Evolutionary conservation across 495 filamentous ascomycete genomes (phyloP).

Genomic region (Podospora bellae-mahoneyi): DNA sequence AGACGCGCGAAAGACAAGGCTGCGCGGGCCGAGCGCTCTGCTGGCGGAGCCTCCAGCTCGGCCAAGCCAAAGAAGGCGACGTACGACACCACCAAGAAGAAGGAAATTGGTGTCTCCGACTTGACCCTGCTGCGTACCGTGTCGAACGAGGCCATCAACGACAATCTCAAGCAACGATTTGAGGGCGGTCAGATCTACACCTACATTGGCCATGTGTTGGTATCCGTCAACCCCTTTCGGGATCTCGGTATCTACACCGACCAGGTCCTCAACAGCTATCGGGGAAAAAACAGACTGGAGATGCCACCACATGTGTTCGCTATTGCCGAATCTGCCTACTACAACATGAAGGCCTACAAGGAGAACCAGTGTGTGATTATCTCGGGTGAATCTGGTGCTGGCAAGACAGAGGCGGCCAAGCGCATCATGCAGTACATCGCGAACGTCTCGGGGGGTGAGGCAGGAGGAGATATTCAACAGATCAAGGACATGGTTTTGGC

Average conservation of each 20-base stretch:
- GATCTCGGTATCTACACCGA: slow-evolving; percentile 99
- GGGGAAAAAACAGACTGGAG: slow-evolving; percentile 94
- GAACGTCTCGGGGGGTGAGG: slow-evolving; percentile 83
- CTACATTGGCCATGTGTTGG: slow-evolving; percentile 99
- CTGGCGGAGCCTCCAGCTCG: slow-evolving; percentile 46
- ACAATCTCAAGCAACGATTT: slow-evolving; percentile 96
- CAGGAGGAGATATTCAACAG: slow-evolving; percentile 89
- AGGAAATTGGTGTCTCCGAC: slow-evolving; percentile 98
- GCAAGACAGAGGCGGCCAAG: slow-evolving; percentile 99
- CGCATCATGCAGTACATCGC: slow-evolving; percentile 99
- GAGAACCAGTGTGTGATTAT: slow-evolving; percentile 99
- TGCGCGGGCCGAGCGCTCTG: slow-evolving; percentile 57
- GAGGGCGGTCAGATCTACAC: slow-evolving; percentile 98
- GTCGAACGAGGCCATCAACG: slow-evolving; percentile 98
- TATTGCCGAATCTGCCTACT: slow-evolving; percentile 93
- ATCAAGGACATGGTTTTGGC: slow-evolving; percentile 99
- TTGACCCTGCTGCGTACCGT: slow-evolving; percentile 97
- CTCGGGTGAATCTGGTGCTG: slow-evolving; percentile 95
- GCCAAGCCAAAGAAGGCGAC: slow-evolving; percentile 89
- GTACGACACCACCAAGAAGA: slow-evolving; percentile 96
- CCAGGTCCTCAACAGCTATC: slow-evolving; percentile 81
- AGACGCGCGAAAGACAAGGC: slow-evolving; percentile 58
- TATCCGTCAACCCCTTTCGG: slow-evolving; percentile 98
- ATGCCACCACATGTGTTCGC: slow-evolving; percentile 95
- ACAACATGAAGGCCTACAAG: slow-evolving; percentile 99